phyloP scores from a whole-genome alignment of 768 basidiomycete genomes.

The Collybia sordida region DNA sequence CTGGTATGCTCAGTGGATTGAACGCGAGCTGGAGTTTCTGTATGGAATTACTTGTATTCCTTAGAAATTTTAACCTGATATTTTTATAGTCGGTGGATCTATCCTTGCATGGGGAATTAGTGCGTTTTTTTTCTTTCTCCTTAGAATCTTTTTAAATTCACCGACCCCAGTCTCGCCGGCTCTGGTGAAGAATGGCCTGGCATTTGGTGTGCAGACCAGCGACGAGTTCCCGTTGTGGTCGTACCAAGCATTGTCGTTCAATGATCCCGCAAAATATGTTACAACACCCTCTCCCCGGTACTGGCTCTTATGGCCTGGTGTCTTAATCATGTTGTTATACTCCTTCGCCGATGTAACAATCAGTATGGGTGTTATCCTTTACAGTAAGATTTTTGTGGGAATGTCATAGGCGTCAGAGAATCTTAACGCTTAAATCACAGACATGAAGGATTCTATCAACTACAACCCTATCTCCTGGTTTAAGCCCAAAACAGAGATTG shows the following conservation, averaged over 20 bases:
- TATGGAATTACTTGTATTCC: slow-evolving; percentile 23
- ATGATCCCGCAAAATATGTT: slow-evolving; percentile 39
- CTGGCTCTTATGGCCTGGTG: slow-evolving; percentile 66
- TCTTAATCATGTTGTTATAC: slow-evolving; percentile 60
- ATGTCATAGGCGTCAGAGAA: neutral
- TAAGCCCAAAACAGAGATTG: slow-evolving; percentile 21
- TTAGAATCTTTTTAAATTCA: neutral
- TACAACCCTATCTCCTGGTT: slow-evolving; percentile 23
- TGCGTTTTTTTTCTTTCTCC: slow-evolving; percentile 19
- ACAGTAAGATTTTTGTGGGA: slow-evolving; percentile 17
- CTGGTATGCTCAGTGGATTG: slow-evolving; percentile 56
- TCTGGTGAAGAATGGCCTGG: slow-evolving; percentile 51
- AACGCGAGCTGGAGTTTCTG: slow-evolving; percentile 60
- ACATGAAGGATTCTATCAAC: neutral
- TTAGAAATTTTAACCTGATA: neutral
- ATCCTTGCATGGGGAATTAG: slow-evolving; percentile 63
- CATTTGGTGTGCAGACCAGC: slow-evolving; percentile 38
- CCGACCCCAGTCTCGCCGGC: slow-evolving; percentile 44
- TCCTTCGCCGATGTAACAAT: slow-evolving; percentile 54
- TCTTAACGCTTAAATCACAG: neutral
- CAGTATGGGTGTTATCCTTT: slow-evolving; percentile 34
- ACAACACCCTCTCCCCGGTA: slow-evolving; percentile 52
- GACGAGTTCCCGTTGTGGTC: slow-evolving; percentile 42
- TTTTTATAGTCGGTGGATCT: slow-evolving; percentile 43
- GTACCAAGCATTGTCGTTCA: slow-evolving; percentile 45